Conservation (phyloP, 2,329 filamentous ascomycete species). For the Fusarium sp. region DNA sequence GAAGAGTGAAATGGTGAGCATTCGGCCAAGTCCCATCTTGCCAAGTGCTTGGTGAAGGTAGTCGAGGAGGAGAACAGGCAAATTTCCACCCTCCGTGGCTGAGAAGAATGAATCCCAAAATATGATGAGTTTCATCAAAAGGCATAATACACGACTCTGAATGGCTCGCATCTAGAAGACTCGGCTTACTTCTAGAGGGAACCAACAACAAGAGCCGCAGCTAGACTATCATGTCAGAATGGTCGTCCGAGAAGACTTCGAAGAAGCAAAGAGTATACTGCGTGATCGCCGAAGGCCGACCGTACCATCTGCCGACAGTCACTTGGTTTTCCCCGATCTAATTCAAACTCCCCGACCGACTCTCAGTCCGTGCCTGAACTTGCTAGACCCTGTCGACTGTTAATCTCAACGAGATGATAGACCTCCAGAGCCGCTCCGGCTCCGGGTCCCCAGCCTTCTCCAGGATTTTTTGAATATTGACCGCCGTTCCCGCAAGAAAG, state of each 20-base stretch:
- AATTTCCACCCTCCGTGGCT: conserved; percentile 13
- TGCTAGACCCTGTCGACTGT: conserved; percentile 1
- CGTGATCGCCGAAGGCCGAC: conserved; percentile 37
- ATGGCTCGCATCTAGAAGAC: conserved; percentile 15
- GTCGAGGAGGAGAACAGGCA: background rate
- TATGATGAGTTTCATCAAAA: background rate
- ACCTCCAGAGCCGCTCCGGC: conserved; percentile 9
- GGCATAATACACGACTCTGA: background rate
- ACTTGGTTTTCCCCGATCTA: conserved; percentile 7
- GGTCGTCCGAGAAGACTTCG: conserved; percentile 10
- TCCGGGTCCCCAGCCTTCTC: conserved; percentile 22
- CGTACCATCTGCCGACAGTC: conserved; percentile 16
- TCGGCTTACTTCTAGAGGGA: conserved; percentile 21
- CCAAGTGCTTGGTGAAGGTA: conserved; percentile 18
- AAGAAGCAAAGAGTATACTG: background rate
- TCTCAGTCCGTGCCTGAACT: conserved; percentile 5
- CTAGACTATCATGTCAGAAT: background rate
- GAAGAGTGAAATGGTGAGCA: conserved; percentile 12
- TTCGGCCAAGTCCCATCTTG: conserved; percentile 43
- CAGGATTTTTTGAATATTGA: conserved; percentile 13
- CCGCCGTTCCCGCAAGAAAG: conserved; percentile 35
- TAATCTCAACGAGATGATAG: conserved; percentile 3
- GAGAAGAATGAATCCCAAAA: conserved; percentile 8
- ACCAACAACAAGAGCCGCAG: conserved; percentile 25
- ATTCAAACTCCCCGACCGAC: conserved; percentile 22